A percentile compares a stretch with the other conserved stretches of the same genome.
phyloP scores from a whole-genome alignment of 2,329 filamentous ascomycete species.

The Colletotrichum lupini region DNA sequence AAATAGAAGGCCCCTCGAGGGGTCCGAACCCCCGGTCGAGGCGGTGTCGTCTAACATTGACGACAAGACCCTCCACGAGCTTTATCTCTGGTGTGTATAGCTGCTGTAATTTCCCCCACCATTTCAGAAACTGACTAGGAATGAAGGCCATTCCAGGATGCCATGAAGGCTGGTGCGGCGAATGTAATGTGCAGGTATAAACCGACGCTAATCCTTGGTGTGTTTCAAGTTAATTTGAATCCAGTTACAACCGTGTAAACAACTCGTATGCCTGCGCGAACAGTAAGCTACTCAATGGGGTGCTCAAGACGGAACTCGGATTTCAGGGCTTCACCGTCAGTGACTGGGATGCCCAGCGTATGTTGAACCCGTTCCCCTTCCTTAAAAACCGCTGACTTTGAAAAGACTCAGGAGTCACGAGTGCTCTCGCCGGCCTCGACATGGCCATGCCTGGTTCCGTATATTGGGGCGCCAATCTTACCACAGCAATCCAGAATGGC shows the following conservation, averaged over 20 bases:
- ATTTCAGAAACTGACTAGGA: too few species aligned
- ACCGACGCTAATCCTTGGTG: too few species aligned
- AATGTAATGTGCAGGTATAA: slow-evolving; percentile 41
- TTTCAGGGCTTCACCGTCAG: slow-evolving; percentile 60
- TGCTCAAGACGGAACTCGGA: slow-evolving; percentile 62
- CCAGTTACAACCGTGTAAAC: slow-evolving; percentile 50
- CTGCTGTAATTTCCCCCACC: too few species aligned
- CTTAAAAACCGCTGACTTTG: too few species aligned
- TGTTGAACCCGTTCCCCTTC: too few species aligned
- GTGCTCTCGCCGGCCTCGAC: slow-evolving; percentile 51
- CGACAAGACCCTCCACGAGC: slow-evolving; percentile 43
- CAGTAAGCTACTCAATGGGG: slow-evolving; percentile 52
- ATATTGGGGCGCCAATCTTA: slow-evolving; percentile 68
- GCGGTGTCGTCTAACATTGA: slow-evolving; percentile 39
- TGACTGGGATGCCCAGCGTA: slow-evolving; percentile 54
- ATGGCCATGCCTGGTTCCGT: slow-evolving; percentile 55
- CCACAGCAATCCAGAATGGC: slow-evolving; percentile 77
- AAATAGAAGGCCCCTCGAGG: slow-evolving; percentile 66
- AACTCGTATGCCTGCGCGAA: slow-evolving; percentile 60
- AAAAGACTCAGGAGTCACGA: slow-evolving; percentile 49
- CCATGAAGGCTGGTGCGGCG: slow-evolving; percentile 40
- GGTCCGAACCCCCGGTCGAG: slow-evolving; percentile 57
- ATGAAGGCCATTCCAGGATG: slow-evolving; percentile 39
- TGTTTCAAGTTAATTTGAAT: too few species aligned
- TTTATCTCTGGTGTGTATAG: slow-evolving; percentile 40